phyloP scores from a whole-genome alignment of 192 early-diverging fungal genomes.

The Backusella morwellensis region DNA sequence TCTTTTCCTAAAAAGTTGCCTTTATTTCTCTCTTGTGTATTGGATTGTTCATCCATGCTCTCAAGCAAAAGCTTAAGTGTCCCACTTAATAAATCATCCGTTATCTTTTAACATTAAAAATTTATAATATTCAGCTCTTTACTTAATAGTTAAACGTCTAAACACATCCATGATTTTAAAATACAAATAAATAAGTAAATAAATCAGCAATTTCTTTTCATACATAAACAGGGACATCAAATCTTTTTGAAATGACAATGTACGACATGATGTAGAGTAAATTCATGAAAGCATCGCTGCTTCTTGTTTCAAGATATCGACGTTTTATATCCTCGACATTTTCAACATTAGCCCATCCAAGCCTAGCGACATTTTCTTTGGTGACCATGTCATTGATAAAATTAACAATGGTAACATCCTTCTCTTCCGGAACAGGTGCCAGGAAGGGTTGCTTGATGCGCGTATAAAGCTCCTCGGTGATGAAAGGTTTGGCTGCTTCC shows the following conservation, averaged over 20 bases:
- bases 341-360: not conserved
- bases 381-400: not conserved
- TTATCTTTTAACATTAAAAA: too few species aligned
- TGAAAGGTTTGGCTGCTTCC: not conserved
- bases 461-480: not conserved
- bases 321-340: not conserved
- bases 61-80: not conserved
- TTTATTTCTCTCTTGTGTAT: not conserved
- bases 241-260: too few species aligned
- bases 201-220: too few species aligned
- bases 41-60: not conserved
- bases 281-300: not conserved
- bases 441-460: not conserved
- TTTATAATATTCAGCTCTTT: not conserved
- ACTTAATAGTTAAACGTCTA: not conserved
- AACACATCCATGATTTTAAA: not conserved
- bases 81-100: not conserved
- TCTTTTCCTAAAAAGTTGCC: not conserved
- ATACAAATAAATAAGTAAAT: too few species aligned
- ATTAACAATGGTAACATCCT: not conserved
- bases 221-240: too few species aligned
- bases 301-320: not conserved
- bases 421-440: not conserved
- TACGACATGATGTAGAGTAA: not conserved
- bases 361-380: not conserved